Percentiles rank a stretch among this genome's conserved stretches.
Evolutionary conservation across 768 basidiomycete species (phyloP).

Genomic region (Boletus coccyginus): DNA sequence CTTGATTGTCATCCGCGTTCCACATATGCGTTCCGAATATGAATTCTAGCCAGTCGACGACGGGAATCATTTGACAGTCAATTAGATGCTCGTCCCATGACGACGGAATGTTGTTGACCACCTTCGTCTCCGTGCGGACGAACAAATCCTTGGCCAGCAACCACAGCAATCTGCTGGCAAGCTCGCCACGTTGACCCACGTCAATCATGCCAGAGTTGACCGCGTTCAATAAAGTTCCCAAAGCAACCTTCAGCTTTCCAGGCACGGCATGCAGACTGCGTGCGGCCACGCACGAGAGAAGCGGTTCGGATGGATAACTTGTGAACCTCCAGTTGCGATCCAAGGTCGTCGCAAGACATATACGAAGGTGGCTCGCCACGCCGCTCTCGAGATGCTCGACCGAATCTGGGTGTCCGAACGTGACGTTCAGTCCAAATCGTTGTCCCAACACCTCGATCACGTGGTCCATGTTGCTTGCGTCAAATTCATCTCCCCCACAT

Average conservation of each 20-base stretch:
- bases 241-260: background rate
- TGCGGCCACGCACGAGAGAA: constrained; percentile 15
- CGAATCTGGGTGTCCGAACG: constrained; percentile 1
- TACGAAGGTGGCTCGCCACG: constrained; percentile 13
- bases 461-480: background rate
- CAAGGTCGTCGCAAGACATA: constrained; percentile 6
- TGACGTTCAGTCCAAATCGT: constrained; percentile 2
- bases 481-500: background rate
- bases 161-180: constrained; percentile 5
- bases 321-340: constrained; percentile 14
- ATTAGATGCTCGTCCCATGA: constrained; percentile 2
- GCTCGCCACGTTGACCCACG: constrained; percentile 4
- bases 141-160: constrained; percentile 3
- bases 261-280: background rate
- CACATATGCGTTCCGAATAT: constrained; percentile 1
- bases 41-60: constrained; percentile 13
- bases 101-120: background rate
- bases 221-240: background rate
- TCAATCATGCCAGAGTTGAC: constrained; percentile 9
- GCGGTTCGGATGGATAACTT: constrained; percentile 16
- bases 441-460: constrained; percentile 3
- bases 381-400: background rate
- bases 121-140: background rate
- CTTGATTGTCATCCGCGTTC: background rate
- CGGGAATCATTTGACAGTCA: constrained; percentile 13